Evolutionary conservation across 306 rosid genomes (phyloP), one percentile per base, ranked within the genome.

Genomic region (Arachis hypogaea): DNA sequence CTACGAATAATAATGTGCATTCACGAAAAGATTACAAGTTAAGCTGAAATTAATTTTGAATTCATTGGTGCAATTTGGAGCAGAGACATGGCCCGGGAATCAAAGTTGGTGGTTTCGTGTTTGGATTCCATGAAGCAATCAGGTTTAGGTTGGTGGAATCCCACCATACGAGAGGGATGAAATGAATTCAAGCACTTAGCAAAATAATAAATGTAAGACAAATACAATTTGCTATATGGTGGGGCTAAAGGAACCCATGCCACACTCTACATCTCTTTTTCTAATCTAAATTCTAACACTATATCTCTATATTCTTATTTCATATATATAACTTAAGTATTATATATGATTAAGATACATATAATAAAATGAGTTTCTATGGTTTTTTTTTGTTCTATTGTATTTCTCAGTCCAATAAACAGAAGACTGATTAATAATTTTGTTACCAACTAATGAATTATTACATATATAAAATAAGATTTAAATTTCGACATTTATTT

Each of bases 91-190:
- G 79, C 80, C 80, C 75, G 43, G 63, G 69, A 62, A 74, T 47
- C 45, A 82, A 88, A 86, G 88, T 81, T 82, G 80, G 91, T 90
- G 96, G 82, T 84, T 90, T 86, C 91, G 82, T 77, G 76, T 86
- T 86, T 74, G 93, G 96, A 90, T 65, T 86, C 91, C 96, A 90
- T 75, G 77, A 63, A 81, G 66, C 66, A 63, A 69, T 66, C 65
- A 65, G 72, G 51, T 77, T 72, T 56, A 22, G 67, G 57, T 84
- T 80, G 88, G 93, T 86, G 89, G 89, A 86, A 77, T 84, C 81
- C 80, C 91, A 86, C 88, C 81, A 66, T 11, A 55, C 57, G 63
- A 62, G 66, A 68, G 63, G 78, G 72, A 33, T 33, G 38, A 33
- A 33, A 33, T 33, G 38, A 33, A 33, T 33, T 33, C 38, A 79